Evolutionary conservation across 495 filamentous ascomycete species (phyloP).

Genomic region (Penicillium cinerascens): DNA sequence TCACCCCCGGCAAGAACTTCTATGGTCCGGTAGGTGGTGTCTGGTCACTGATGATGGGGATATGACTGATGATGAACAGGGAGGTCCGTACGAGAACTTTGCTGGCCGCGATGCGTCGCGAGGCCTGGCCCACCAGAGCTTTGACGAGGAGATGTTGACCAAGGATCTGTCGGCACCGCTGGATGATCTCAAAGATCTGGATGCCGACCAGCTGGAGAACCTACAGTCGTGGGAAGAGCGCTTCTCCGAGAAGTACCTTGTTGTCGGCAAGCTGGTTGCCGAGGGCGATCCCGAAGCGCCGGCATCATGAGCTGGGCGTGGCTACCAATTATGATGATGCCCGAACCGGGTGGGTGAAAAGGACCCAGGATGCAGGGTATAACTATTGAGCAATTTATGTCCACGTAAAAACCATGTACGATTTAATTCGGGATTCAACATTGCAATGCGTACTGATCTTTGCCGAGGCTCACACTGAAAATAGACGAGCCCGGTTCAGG

Average conservation of each 20-base stretch:
- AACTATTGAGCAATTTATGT: neutral
- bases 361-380: neutral
- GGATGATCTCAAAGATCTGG: slow-evolving; percentile 74
- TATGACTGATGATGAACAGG: slow-evolving; percentile 32
- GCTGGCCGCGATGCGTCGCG: slow-evolving; percentile 91
- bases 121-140: slow-evolving; percentile 86
- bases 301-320: slow-evolving; percentile 20
- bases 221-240: slow-evolving; percentile 88
- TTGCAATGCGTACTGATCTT: neutral
- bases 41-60: neutral
- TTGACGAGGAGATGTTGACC: slow-evolving; percentile 95
- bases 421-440: neutral
- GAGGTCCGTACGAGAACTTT: slow-evolving; percentile 90
- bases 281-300: slow-evolving; percentile 58
- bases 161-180: slow-evolving; percentile 84
- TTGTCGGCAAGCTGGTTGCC: slow-evolving; percentile 86
- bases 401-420: neutral
- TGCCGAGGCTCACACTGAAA: neutral
- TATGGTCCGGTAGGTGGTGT: slow-evolving; percentile 66
- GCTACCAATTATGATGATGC: neutral
- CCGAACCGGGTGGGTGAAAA: neutral
- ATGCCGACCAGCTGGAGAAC: slow-evolving; percentile 73
- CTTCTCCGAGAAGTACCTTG: slow-evolving; percentile 89
- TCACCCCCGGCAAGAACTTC: slow-evolving; percentile 78
- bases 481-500: neutral